Evolutionary conservation across 2,329 filamentous ascomycete genomes (phyloP).

Genomic region (Diaporthe longicolla): DNA sequence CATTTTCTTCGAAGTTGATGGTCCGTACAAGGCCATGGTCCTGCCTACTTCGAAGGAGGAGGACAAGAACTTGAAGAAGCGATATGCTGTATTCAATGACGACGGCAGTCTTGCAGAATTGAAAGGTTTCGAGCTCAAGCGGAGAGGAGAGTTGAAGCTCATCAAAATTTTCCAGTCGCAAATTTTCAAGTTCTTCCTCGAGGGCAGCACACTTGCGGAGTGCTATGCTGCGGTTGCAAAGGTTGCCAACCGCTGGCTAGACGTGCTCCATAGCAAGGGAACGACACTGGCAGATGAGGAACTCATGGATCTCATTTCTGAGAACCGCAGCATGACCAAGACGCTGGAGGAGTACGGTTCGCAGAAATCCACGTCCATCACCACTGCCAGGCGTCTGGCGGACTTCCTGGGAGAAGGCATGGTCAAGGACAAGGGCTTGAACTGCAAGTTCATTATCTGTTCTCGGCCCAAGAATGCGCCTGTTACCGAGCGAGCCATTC

Average conservation of each 20-base stretch:
- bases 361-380: constrained; percentile 99
- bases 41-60: constrained; percentile 98
- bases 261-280: constrained; percentile 91
- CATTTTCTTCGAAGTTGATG: constrained; percentile 99
- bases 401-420: constrained; percentile 98
- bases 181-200: constrained; percentile 99
- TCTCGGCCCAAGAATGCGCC: constrained; percentile 87
- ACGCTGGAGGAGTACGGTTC: constrained; percentile 94
- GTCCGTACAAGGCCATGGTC: constrained; percentile 97
- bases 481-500: constrained; percentile 93
- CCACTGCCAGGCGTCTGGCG: constrained; percentile 92
- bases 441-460: constrained; percentile 99
- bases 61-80: constrained; percentile 99
- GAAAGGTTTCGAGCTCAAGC: constrained; percentile 98
- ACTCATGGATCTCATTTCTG: constrained; percentile 98
- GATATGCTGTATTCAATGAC: constrained; percentile 98
- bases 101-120: constrained; percentile 95
- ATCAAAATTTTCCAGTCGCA: constrained; percentile 99
- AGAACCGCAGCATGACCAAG: constrained; percentile 98
- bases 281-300: constrained; percentile 94
- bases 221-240: constrained; percentile 94
- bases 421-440: constrained; percentile 98
- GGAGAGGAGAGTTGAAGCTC: constrained; percentile 96
- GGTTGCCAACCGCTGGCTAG: constrained; percentile 96
- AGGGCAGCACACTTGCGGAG: constrained; percentile 87